These are phyloP conservation scores for Leishmania turanica DNA, from an alignment of 208 protist genomes.

Conservation along the genomic window DNA sequence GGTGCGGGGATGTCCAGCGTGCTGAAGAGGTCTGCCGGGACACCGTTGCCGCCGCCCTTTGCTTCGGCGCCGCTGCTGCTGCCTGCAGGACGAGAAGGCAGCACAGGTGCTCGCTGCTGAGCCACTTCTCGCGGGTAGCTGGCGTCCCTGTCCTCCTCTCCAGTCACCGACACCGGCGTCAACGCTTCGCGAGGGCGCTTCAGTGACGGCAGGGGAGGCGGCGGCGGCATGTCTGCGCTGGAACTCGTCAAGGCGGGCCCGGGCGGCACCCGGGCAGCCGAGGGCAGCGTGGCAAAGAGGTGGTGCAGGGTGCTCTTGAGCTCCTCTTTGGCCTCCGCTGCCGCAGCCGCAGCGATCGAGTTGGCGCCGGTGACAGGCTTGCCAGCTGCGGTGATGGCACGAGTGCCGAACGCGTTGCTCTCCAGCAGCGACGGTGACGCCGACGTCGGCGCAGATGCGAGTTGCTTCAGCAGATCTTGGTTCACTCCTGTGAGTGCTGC, in stretches of 20 bases:
- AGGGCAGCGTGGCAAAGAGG: slow-evolving; percentile 27
- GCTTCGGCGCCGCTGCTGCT: neutral
- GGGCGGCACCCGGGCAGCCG: neutral
- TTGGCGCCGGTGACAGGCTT: neutral
- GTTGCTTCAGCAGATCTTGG: slow-evolving; percentile 30
- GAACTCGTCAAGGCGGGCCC: slow-evolving; percentile 1
- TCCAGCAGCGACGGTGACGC: neutral
- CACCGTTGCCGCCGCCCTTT: slow-evolving; percentile 2
- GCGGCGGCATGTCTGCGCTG: slow-evolving; percentile 1
- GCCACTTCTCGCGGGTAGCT: neutral
- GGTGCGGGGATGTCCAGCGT: slow-evolving; percentile 19
- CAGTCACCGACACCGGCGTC: neutral
- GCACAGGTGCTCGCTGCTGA: neutral
- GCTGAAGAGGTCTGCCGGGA: slow-evolving; percentile 13
- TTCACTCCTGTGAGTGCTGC: slow-evolving; percentile 35
- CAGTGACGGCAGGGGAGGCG: slow-evolving; percentile 9
- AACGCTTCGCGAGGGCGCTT: slow-evolving; percentile 25
- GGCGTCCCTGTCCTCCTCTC: neutral
- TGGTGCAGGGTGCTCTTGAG: slow-evolving; percentile 23
- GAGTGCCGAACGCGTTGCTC: neutral
- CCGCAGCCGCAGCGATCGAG: slow-evolving; percentile 8
- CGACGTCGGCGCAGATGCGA: slow-evolving; percentile 18
- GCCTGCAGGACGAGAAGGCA: neutral
- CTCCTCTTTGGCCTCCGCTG: slow-evolving; percentile 23
- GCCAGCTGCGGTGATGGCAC: slow-evolving; percentile 1